Conservation (phyloP, 2,329 filamentous ascomycete species). For the Pochonia chlamydosporia region DNA sequence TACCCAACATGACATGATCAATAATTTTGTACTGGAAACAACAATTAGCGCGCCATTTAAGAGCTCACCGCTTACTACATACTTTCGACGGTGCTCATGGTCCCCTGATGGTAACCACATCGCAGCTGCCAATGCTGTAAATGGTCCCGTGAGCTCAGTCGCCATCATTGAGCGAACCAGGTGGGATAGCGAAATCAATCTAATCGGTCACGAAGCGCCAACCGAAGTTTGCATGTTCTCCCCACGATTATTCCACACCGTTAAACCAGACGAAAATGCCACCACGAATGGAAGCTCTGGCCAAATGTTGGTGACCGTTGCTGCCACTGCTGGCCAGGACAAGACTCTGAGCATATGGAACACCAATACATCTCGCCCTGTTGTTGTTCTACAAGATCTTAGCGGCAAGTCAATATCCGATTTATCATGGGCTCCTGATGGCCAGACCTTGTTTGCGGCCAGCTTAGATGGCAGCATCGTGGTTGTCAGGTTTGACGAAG, state of each 20-base stretch:
- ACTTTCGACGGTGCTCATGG: conserved; percentile 95
- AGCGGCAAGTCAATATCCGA: conserved; percentile 90
- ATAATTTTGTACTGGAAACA: conserved; percentile 93
- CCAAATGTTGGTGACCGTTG: conserved; percentile 71
- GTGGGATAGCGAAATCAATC: conserved; percentile 95
- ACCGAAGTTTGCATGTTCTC: conserved; percentile 98
- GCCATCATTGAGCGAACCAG: conserved; percentile 87
- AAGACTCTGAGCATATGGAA: conserved; percentile 98
- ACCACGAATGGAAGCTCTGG: conserved; percentile 37
- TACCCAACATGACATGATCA: conserved; percentile 89
- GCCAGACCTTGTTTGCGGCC: conserved; percentile 76
- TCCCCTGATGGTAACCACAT: conserved; percentile 97
- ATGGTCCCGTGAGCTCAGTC: conserved; percentile 93
- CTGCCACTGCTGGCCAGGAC: conserved; percentile 94
- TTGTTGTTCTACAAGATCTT: conserved; percentile 85
- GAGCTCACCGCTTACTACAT: conserved; percentile 90
- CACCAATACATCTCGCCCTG: conserved; percentile 85
- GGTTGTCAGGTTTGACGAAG: conserved; percentile 72
- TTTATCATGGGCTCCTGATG: conserved; percentile 88
- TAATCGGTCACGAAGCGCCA: conserved; percentile 94
- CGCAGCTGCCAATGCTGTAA: conserved; percentile 92
- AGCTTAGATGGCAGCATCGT: conserved; percentile 88
- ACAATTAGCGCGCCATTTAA: conserved; percentile 84
- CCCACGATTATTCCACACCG: conserved; percentile 76
- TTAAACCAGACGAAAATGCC: conserved; percentile 53